Evolutionary conservation across 495 filamentous ascomycete genomes (phyloP), one percentile per base, ranked within the genome.

Genomic region (Darksidea phi): DNA sequence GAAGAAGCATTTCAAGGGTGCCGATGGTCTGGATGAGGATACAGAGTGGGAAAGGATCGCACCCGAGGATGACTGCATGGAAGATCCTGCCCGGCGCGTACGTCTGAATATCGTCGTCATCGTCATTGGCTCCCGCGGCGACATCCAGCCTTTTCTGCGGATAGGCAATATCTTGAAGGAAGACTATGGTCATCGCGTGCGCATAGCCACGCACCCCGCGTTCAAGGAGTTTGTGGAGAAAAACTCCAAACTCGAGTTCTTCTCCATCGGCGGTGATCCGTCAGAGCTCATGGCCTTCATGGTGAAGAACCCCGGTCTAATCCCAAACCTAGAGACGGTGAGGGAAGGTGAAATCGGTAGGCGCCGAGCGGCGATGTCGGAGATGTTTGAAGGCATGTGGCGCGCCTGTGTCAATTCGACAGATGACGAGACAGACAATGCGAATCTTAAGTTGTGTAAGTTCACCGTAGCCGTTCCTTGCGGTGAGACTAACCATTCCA

Each of bases 201-300:
- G 87, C 6, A 74, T 90, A 13, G 87, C 87, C 1, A 88, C 87
- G 0, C 87, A 90, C 60, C 77, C 82, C 0, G 83, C 80, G 1
- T 90, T 90, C 63, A 79, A 81, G 48, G 73, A 85, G 15, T 88
- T 89, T 67, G 83, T 90, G 25, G 76, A 86, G 68, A 75, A 84
- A 43, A 83, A 84, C 51, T 76, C 72, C 0, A 81, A 80, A 0
- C 75, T 87, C 2, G 87, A 89, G 68, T 89, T 90, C 70, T 90
- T 88, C 70, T 79, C 78, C 57, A 81, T 90, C 34, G 87, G 87
- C 3, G 87, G 87, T 0, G 84, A 90, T 63, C 87, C 87, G 4
- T 78, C 84, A 1, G 84, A 90, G 72, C 70, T 90, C 34, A 90
- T 90, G 87, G 87, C 87, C 3, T 90, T 88, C 66, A 89, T 89